Evolutionary conservation across 306 rosid genomes (phyloP).

Genomic region (Sicyos baderoa): DNA sequence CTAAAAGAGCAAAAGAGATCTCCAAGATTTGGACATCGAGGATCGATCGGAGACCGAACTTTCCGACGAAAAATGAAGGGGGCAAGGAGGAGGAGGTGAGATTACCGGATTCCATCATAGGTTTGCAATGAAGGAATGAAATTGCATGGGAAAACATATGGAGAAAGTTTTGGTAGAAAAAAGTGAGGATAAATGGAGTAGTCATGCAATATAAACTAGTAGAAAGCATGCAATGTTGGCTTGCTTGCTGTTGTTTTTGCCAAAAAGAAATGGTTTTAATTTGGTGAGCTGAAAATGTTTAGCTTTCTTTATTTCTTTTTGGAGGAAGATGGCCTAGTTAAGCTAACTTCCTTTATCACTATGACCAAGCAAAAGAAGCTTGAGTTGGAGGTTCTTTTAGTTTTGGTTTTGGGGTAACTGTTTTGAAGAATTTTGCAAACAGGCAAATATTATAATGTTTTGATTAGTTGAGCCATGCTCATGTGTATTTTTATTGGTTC

Average conservation of each 20-base stretch:
- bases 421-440: not conserved
- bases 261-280: constrained; percentile 25
- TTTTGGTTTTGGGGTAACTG: not conserved
- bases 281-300: constrained; percentile 74
- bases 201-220: constrained; percentile 24
- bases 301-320: not conserved
- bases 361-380: not conserved
- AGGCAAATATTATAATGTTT: not conserved
- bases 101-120: constrained; percentile 16
- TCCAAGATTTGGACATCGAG: constrained; percentile 46
- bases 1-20: constrained; percentile 40
- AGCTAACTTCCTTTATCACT: not conserved
- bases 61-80: constrained; percentile 28
- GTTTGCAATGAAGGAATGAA: not conserved
- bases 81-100: constrained; percentile 25
- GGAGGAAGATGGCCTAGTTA: not conserved
- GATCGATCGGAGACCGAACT: not conserved
- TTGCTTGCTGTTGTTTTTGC: constrained; percentile 30
- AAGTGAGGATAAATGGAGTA: not conserved
- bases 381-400: not conserved
- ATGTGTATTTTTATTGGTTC: too few relatives aligned
- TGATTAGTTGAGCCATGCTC: not conserved
- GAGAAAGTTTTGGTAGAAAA: not conserved
- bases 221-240: not conserved
- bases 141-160: constrained; percentile 9